Evolutionary conservation across 306 rosid genomes (phyloP).

Genomic region (Cucumis hystrix): DNA sequence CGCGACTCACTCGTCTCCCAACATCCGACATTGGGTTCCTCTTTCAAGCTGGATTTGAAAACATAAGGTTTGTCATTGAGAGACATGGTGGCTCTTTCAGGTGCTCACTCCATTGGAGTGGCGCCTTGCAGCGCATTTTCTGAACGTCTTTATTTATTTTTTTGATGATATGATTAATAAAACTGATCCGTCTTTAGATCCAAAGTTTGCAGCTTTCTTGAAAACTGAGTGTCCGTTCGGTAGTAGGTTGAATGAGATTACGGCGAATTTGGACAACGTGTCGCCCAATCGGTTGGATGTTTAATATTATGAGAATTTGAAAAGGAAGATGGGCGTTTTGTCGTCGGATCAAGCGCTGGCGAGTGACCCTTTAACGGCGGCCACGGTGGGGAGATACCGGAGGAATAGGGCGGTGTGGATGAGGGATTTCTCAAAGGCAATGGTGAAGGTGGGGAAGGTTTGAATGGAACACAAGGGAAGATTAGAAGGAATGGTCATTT

Average conservation of each 20-base stretch:
- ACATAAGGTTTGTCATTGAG: background rate
- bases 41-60: background rate
- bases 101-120: constrained; percentile 8
- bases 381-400: background rate
- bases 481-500: background rate
- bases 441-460: constrained; percentile 6
- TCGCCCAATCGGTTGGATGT: background rate
- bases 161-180: too few species aligned
- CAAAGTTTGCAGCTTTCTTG: background rate
- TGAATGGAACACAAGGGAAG: constrained; percentile 4
- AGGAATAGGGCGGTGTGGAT: background rate
- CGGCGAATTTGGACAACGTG: background rate
- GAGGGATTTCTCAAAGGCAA: constrained; percentile 4
- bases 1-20: background rate
- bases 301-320: background rate
- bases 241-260: background rate
- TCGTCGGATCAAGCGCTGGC: background rate
- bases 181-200: background rate
- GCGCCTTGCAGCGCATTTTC: background rate
- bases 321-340: background rate
- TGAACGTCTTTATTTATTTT: background rate
- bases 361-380: background rate
- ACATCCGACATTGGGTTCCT: background rate
- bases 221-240: background rate
- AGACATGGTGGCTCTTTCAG: constrained; percentile 9